A percentile compares a stretch with the other conserved stretches of the same genome.
These are phyloP conservation scores for Trebouxia gelatinosa DNA, from an alignment of 163 green algal species.

Conservation along the genomic window DNA sequence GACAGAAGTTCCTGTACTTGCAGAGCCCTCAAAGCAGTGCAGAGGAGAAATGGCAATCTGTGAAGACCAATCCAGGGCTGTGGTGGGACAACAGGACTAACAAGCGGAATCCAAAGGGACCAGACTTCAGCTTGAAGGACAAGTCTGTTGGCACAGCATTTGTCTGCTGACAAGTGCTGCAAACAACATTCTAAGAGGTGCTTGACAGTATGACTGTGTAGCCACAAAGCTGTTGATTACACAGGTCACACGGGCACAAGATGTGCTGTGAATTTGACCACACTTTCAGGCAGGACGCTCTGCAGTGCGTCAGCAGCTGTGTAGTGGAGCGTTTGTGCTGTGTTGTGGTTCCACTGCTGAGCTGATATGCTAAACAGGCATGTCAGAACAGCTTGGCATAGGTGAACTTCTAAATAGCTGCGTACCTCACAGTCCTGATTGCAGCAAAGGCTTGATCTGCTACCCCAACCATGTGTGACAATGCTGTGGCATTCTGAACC, in stretches of 20 bases:
- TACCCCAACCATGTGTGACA: constrained; percentile 67
- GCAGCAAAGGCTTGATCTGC: constrained; percentile 62
- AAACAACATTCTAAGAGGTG: too few relatives aligned
- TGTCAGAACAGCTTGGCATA: not conserved
- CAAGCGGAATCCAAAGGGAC: constrained; percentile 54
- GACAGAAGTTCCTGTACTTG: not conserved
- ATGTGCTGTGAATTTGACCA: too few relatives aligned
- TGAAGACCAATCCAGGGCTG: constrained; percentile 15
- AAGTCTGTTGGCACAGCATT: constrained; percentile 35
- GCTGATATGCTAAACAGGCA: not conserved
- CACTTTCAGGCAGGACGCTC: too few relatives aligned
- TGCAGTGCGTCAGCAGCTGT: too few relatives aligned
- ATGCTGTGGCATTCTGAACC: constrained; percentile 43
- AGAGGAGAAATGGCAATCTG: constrained; percentile 35
- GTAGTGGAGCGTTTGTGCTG: too few relatives aligned
- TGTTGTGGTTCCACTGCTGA: not conserved
- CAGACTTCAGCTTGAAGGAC: constrained; percentile 61
- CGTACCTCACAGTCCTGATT: constrained; percentile 43
- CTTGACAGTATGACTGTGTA: too few relatives aligned
- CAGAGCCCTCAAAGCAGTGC: constrained; percentile 16
- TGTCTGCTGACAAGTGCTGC: too few relatives aligned
- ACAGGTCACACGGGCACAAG: too few relatives aligned
- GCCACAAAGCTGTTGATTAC: too few relatives aligned
- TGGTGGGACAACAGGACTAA: constrained; percentile 55
- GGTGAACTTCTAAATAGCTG: not conserved